phyloP scores from a whole-genome alignment of 2,329 filamentous ascomycete genomes.

The Fusarium phyllophilum region DNA sequence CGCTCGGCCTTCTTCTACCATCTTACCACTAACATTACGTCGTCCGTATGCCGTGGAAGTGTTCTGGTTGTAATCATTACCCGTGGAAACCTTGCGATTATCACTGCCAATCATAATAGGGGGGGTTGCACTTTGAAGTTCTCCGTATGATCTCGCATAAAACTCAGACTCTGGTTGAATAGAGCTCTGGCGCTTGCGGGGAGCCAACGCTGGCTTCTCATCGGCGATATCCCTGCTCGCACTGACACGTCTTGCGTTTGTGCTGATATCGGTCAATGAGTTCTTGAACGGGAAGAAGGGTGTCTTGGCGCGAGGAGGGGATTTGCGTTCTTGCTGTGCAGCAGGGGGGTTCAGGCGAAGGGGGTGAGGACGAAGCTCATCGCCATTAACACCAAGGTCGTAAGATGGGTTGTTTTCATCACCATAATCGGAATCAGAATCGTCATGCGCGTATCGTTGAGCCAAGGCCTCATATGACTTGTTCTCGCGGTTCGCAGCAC shows the following conservation, averaged over 20 bases:
- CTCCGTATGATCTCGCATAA: conserved; percentile 68
- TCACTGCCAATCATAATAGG: conserved; percentile 64
- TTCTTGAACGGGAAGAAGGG: conserved; percentile 38
- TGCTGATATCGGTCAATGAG: conserved; percentile 58
- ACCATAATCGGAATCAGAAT: conserved; percentile 55
- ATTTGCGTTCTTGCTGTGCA: conserved; percentile 13
- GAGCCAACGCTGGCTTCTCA: conserved; percentile 40
- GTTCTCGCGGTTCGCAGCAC: conserved; percentile 46
- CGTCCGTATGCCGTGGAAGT: conserved; percentile 52
- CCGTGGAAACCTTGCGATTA: conserved; percentile 66
- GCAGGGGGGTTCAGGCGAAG: conserved; percentile 61
- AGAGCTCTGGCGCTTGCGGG: conserved; percentile 52
- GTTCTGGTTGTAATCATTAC: conserved; percentile 62
- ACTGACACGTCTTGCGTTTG: conserved; percentile 56
- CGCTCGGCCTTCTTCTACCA: conserved; percentile 74
- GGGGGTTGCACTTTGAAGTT: conserved; percentile 63
- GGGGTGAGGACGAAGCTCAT: conserved; percentile 60
- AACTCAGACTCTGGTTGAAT: conserved; percentile 62
- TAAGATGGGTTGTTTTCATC: conserved; percentile 49
- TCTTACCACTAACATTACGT: conserved; percentile 77
- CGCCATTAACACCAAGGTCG: conserved; percentile 42
- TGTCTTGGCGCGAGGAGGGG: conserved; percentile 32
- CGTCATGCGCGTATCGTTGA: conserved; percentile 56
- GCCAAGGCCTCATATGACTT: conserved; percentile 59
- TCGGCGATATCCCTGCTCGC: conserved; percentile 60